A percentile compares a stretch with the other conserved stretches of the same genome.
Evolutionary conservation across 2,329 filamentous ascomycete species (phyloP).

Genomic region (Monosporascus ibericus): DNA sequence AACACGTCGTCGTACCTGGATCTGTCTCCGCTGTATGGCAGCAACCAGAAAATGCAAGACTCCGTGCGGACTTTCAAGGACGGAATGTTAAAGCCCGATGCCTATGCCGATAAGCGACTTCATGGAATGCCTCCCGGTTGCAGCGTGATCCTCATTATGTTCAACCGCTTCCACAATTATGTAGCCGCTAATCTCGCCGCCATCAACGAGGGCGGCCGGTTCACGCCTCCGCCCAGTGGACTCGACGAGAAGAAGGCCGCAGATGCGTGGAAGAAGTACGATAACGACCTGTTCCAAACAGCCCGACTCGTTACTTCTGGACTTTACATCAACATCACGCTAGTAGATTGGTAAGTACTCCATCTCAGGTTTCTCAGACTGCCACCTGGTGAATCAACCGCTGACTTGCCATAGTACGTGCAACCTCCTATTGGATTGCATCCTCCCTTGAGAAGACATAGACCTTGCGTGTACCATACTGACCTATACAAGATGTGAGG

Average conservation of each 20-base stretch:
- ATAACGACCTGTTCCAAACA: conserved; percentile 75
- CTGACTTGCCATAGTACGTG: no score
- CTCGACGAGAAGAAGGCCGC: conserved; percentile 43
- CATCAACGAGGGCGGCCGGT: conserved; percentile 83
- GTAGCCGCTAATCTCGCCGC: conserved; percentile 69
- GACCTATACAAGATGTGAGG: conserved; percentile 46
- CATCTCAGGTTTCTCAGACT: neutral
- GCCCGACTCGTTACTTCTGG: conserved; percentile 69
- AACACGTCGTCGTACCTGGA: conserved; percentile 66
- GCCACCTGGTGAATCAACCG: neutral
- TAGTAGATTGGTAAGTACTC: conserved; percentile 51
- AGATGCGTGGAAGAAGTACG: conserved; percentile 59
- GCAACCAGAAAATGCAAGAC: conserved; percentile 59
- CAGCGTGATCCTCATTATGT: conserved; percentile 68
- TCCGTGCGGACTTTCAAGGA: conserved; percentile 61
- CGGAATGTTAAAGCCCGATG: conserved; percentile 67
- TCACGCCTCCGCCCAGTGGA: conserved; percentile 54
- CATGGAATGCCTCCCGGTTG: conserved; percentile 67
- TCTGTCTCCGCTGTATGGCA: conserved; percentile 63
- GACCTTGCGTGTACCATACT: no score
- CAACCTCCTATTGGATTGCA: neutral
- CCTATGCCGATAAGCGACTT: conserved; percentile 65
- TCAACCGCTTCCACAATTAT: conserved; percentile 83
- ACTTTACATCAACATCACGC: conserved; percentile 71
- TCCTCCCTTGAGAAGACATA: no score